These are phyloP conservation scores for Colletotrichum chrysophilum DNA, from an alignment of 2,329 filamentous ascomycete genomes.

Conservation along the genomic window DNA sequence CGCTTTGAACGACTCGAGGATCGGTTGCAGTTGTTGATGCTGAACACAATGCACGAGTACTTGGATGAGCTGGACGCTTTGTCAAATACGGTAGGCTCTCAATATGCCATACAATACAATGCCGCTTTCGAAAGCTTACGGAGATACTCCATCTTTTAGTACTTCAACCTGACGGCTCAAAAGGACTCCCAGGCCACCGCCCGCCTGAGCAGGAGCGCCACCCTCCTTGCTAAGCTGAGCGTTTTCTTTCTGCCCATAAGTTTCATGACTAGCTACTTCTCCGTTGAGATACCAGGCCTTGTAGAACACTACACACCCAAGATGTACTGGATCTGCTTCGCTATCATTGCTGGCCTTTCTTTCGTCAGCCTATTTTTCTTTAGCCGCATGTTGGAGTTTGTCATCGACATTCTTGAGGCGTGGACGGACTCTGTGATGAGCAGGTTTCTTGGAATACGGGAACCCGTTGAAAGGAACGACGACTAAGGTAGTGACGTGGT, in stretches of 20 bases:
- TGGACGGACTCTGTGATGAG: slow-evolving; percentile 25
- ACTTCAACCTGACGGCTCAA: slow-evolving; percentile 79
- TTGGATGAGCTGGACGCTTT: slow-evolving; percentile 74
- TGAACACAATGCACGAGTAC: slow-evolving; percentile 67
- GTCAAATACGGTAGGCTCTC: slow-evolving; percentile 63
- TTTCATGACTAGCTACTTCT: slow-evolving; percentile 78
- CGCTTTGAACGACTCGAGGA: slow-evolving; percentile 66
- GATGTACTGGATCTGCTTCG: slow-evolving; percentile 74
- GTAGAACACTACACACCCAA: slow-evolving; percentile 61
- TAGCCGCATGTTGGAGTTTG: slow-evolving; percentile 48
- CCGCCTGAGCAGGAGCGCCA: slow-evolving; percentile 72
- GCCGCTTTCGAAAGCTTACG: neutral
- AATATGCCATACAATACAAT: neutral
- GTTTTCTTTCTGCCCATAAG: slow-evolving; percentile 79
- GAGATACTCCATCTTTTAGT: slow-evolving; percentile 49
- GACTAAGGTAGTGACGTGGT: neutral
- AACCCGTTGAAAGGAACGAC: neutral
- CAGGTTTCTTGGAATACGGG: neutral
- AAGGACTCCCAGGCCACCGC: slow-evolving; percentile 77
- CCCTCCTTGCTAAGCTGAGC: slow-evolving; percentile 75
- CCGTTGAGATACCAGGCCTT: slow-evolving; percentile 65
- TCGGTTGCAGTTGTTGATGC: slow-evolving; percentile 63
- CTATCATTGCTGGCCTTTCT: slow-evolving; percentile 64
- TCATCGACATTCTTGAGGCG: slow-evolving; percentile 49
- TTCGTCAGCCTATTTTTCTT: slow-evolving; percentile 63